Percentiles rank a stretch among this genome's conserved stretches.
phyloP scores from a whole-genome alignment of 225 moss, liverwort and hornwort genomes.

The Rhytidiadelphus loreus region DNA sequence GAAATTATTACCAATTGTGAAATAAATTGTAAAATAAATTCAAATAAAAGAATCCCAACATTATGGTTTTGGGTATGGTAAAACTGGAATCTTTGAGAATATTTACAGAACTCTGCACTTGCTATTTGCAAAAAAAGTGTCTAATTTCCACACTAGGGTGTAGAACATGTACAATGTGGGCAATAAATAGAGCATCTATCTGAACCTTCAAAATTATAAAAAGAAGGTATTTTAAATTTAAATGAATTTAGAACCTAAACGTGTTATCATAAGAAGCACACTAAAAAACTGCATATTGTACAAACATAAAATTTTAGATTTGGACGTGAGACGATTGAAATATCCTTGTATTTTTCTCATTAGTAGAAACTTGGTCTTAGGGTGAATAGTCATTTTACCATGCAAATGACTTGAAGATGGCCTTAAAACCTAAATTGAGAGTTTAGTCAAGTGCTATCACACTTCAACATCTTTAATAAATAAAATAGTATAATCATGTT shows the following conservation, averaged over 20 bases:
- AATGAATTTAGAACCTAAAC: neutral
- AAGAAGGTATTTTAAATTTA: neutral
- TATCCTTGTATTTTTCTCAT: neutral
- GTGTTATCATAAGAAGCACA: fast-evolving
- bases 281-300: fast-evolving
- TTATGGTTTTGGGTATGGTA: neutral
- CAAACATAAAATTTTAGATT: neutral
- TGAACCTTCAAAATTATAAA: neutral
- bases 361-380: neutral
- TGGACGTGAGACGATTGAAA: neutral
- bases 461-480: neutral
- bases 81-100: neutral
- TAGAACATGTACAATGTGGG: too few relatives aligned
- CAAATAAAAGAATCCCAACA: neutral
- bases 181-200: neutral
- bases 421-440: neutral
- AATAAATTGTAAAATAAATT: too few relatives aligned
- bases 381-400: fast-evolving
- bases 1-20: too few relatives aligned
- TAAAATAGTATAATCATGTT: too few relatives aligned
- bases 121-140: neutral
- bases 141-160: neutral
- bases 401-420: neutral
- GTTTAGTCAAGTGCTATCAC: fast-evolving
- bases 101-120: neutral